Evolutionary conservation across 345 rosid genomes (phyloP), one percentile per base, ranked within the genome.

Genomic region (Rhizophora apiculata): DNA sequence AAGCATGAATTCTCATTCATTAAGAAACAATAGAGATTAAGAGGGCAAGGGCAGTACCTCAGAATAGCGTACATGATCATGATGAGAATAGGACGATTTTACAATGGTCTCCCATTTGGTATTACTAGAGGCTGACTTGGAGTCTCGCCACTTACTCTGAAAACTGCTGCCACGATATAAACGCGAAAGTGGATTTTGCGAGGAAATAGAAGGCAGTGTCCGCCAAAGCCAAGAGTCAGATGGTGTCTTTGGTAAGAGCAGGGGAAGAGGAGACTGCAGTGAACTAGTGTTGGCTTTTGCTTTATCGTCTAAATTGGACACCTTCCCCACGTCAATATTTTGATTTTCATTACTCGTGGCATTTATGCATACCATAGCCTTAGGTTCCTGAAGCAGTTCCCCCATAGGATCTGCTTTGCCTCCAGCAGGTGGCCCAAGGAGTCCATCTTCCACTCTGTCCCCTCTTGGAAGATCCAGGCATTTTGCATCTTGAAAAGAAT

Each of bases 71-170:
- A 77, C 80, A 67, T 88, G 96, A 80, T 92, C 96, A 58, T 88
- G 89, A 76, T 83, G 97, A 78, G 76, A 72, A 49, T 85, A 53
- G 0, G 97, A 95, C 60, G 96, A 87, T 83, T 95, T 92, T 13
- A 95, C 97, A 76, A 95, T 92, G 39, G 88, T 92, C 83, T 95
- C 99, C 99, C 99, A 95, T 81, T 85, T 95, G 79, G 92, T 64
- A 65, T 62, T 71, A 5, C 74, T 73, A 32, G 81, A 72, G 46
- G 74, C 56, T 49, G 74, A 66, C 72, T 75, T 72, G 31, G 75
- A 60, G 67, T 77, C 82, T 63, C 75, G 78, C 83, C 78, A 81
- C 69, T 80, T 85, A 22, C 77, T 71, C 62, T 49, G 74, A 57
- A 79, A 78, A 52, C 81, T 83, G 46, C 63, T 57, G 26, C 78